Percentiles rank a stretch among this genome's conserved stretches.
Evolutionary conservation across 306 rosid genomes (phyloP).

Genomic region (Malus sylvestris): DNA sequence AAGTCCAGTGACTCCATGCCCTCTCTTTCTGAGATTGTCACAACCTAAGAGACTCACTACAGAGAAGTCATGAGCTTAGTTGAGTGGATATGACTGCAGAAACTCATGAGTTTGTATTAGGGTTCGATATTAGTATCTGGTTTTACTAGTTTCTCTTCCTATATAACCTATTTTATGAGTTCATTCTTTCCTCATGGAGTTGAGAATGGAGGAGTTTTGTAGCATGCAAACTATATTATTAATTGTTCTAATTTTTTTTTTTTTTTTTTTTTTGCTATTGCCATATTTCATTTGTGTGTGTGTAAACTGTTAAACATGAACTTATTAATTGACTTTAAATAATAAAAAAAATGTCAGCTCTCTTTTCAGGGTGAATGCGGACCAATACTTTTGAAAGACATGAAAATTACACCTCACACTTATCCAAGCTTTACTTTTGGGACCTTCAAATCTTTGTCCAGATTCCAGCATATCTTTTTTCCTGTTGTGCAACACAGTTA

Average conservation of each 20-base stretch:
- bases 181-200: background rate
- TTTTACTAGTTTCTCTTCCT: background rate
- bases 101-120: background rate
- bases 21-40: conserved; percentile 10
- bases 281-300: background rate
- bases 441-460: background rate
- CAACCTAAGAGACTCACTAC: background rate
- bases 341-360: background rate
- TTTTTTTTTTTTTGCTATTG: background rate
- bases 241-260: background rate
- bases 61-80: background rate
- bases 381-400: background rate
- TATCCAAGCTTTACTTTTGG: background rate
- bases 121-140: background rate
- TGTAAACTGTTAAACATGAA: background rate
- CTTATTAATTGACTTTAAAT: background rate
- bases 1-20: conserved; percentile 20
- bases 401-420: background rate
- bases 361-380: background rate
- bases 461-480: background rate
- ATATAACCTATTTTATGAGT: background rate
- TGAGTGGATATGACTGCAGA: background rate
- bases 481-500: background rate
- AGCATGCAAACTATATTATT: background rate
- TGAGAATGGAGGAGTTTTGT: background rate